Evolutionary conservation across 768 basidiomycete species (phyloP).

Genomic region (Tulasnella sp.): DNA sequence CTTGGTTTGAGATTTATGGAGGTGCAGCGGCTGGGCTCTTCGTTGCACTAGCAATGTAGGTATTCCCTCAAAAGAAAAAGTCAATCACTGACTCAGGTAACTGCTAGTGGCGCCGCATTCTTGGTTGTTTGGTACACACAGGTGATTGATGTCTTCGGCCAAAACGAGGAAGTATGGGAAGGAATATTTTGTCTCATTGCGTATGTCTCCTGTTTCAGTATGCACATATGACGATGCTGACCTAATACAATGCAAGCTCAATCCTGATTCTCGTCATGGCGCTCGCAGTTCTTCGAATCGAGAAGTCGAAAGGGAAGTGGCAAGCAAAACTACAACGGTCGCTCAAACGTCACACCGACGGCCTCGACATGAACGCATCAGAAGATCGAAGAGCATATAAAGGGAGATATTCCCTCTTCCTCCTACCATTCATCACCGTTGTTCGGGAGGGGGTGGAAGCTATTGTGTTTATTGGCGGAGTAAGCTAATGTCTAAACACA

Average conservation of each 20-base stretch:
- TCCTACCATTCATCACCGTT: constrained; percentile 83
- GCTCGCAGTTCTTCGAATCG: constrained; percentile 87
- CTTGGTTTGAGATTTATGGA: too few relatives aligned
- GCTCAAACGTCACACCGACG: constrained; percentile 42
- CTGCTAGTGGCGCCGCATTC: too few relatives aligned
- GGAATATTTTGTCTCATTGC: constrained; percentile 39
- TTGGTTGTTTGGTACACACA: too few relatives aligned
- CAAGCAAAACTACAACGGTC: constrained; percentile 72
- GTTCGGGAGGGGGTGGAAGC: constrained; percentile 89
- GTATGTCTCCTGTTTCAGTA: too few relatives aligned
- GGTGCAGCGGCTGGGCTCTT: too few relatives aligned
- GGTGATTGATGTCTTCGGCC: too few relatives aligned
- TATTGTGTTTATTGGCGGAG: constrained; percentile 86
- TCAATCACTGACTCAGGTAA: too few relatives aligned
- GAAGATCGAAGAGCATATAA: constrained; percentile 28
- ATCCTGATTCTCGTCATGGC: constrained; percentile 90
- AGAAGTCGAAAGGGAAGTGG: constrained; percentile 86
- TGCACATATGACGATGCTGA: too few relatives aligned
- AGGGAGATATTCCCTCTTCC: constrained; percentile 81
- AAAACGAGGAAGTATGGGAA: constrained; percentile 88
- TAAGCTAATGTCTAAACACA: too few relatives aligned
- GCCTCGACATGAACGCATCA: constrained; percentile 14
- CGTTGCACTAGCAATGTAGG: too few relatives aligned
- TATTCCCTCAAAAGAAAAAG: too few relatives aligned
- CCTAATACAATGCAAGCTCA: too few relatives aligned